Conservation (phyloP, 176 grass and related monocot species). For the Oryza meyeriana region DNA sequence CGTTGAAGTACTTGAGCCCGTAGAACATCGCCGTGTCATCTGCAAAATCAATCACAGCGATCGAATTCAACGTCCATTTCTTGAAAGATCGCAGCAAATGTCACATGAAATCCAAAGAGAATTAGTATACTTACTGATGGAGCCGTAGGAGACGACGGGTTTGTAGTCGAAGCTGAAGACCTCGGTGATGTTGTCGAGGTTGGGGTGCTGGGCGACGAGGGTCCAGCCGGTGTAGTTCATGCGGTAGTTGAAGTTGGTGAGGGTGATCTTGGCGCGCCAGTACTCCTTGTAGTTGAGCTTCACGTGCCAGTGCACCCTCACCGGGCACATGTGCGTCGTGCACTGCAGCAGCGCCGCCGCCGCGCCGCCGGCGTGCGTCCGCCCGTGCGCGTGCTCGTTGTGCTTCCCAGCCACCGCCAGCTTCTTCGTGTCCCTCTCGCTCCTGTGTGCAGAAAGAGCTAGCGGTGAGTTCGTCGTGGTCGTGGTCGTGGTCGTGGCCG, state of each 20-base stretch:
- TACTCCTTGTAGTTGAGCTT: slow-evolving; percentile 98
- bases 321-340: slow-evolving; percentile 92
- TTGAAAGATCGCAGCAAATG: neutral
- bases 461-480: neutral
- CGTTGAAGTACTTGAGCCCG: slow-evolving; percentile 93
- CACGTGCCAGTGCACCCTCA: slow-evolving; percentile 90
- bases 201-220: slow-evolving; percentile 86
- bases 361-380: slow-evolving; percentile 6
- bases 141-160: slow-evolving; percentile 58
- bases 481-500: neutral
- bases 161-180: slow-evolving; percentile 98
- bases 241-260: slow-evolving; percentile 93
- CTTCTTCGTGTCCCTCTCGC: slow-evolving; percentile 52
- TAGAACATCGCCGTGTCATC: slow-evolving; percentile 95
- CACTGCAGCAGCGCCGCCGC: slow-evolving; percentile 68
- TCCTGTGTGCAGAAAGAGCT: neutral
- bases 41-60: neutral
- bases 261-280: slow-evolving; percentile 86
- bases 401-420: slow-evolving; percentile 47
- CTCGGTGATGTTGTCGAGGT: slow-evolving; percentile 87
- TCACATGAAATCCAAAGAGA: neutral
- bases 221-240: slow-evolving; percentile 98
- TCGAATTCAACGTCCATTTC: neutral
- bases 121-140: slow-evolving; percentile 61
- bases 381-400: slow-evolving; percentile 39